Evolutionary conservation across 1,284 basidiomycete species (phyloP).

Genomic region (Anthracocystis walkeri): DNA sequence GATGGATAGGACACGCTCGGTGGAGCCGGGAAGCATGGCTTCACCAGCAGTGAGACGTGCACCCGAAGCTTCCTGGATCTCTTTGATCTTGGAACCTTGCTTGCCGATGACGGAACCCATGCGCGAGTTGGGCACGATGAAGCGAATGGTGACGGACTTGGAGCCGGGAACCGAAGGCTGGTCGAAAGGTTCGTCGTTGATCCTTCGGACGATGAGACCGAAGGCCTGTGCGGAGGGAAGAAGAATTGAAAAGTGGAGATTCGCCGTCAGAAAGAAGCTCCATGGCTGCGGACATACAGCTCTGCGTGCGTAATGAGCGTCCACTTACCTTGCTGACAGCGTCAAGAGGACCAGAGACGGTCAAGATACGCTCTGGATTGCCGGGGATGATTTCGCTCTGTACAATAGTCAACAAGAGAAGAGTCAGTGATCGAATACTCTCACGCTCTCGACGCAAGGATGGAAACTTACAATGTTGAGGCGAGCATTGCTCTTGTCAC

Average conservation of each 20-base stretch:
- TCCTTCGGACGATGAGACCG: slow-evolving; percentile 95
- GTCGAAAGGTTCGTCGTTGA: slow-evolving; percentile 99
- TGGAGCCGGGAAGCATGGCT: slow-evolving; percentile 98
- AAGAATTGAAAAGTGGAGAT: background rate
- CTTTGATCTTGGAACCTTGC: slow-evolving; percentile 97
- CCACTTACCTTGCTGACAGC: slow-evolving; percentile 92
- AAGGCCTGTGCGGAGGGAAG: slow-evolving; percentile 80
- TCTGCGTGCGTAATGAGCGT: background rate
- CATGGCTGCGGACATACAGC: background rate
- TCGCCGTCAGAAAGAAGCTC: background rate
- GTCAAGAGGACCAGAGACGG: slow-evolving; percentile 95
- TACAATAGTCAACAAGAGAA: background rate
- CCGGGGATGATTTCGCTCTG: slow-evolving; percentile 73
- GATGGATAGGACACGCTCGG: slow-evolving; percentile 90
- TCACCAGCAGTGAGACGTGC: slow-evolving; percentile 96
- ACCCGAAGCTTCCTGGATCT: slow-evolving; percentile 98
- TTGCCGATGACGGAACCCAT: slow-evolving; percentile 99
- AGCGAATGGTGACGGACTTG: slow-evolving; percentile 96
- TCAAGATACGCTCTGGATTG: slow-evolving; percentile 97
- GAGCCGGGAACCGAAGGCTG: slow-evolving; percentile 96
- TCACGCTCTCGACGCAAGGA: background rate
- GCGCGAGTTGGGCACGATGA: slow-evolving; percentile 96
- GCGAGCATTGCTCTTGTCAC: slow-evolving; percentile 96
- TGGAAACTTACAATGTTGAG: slow-evolving; percentile 63
- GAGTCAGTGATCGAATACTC: background rate